These are phyloP conservation scores for Salix caprea DNA, from an alignment of 345 rosid genomes.

Conservation along the genomic window DNA sequence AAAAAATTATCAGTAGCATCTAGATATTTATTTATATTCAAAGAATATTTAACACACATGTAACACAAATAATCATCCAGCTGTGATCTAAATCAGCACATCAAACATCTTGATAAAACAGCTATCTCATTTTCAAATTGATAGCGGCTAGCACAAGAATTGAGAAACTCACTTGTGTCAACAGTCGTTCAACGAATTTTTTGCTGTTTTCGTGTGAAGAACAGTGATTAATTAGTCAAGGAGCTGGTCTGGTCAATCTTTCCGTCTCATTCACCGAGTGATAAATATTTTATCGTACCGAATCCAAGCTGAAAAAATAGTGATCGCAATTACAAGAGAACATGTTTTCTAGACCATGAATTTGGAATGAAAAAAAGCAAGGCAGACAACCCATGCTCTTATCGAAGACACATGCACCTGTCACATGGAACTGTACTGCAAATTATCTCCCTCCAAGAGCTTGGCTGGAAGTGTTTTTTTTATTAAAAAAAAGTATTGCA, in stretches of 20 bases:
- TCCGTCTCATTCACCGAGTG: not conserved
- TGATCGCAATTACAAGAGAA: not conserved
- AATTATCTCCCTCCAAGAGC: not conserved
- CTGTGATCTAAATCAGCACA: too few species aligned
- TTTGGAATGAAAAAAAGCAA: not conserved
- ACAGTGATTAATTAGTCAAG: not conserved
- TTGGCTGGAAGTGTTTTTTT: too few species aligned
- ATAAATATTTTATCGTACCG: not conserved
- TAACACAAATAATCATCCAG: too few species aligned
- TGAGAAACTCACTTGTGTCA: not conserved
- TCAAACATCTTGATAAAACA: too few species aligned
- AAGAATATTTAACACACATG: too few species aligned
- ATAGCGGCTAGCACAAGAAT: not conserved
- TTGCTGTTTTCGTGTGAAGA: not conserved
- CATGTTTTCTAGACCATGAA: not conserved
- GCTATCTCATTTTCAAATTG: not conserved
- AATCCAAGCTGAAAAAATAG: not conserved
- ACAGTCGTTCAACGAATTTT: not conserved
- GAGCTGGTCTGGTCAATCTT: not conserved
- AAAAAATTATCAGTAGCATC: too few species aligned
- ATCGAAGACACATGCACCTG: not conserved
- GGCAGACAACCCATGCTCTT: not conserved
- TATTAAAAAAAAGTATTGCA: too few species aligned
- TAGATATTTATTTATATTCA: too few species aligned
- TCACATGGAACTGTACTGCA: not conserved